Percentiles rank a stretch among this genome's conserved stretches.
Evolutionary conservation across 768 basidiomycete genomes (phyloP).

Genomic region (Suillus ampliporus): DNA sequence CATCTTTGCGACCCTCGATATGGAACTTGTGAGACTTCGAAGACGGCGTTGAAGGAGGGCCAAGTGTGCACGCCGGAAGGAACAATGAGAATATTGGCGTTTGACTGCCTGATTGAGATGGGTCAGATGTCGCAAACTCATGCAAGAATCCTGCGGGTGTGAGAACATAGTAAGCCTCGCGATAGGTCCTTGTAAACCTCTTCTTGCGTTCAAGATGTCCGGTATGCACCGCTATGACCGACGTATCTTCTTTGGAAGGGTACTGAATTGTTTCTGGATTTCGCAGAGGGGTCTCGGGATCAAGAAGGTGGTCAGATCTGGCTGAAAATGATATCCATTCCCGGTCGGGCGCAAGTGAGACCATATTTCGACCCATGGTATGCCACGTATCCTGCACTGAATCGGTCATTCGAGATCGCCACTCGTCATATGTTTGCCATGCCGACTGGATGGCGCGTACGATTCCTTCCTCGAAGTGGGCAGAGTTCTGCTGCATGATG

Average conservation of each 20-base stretch:
- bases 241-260: constrained; percentile 90
- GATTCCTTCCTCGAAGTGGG: constrained; percentile 96
- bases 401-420: constrained; percentile 80
- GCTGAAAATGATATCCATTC: constrained; percentile 98
- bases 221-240: constrained; percentile 83
- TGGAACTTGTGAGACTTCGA: constrained; percentile 93
- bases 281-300: constrained; percentile 94
- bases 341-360: constrained; percentile 78
- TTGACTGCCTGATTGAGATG: constrained; percentile 51
- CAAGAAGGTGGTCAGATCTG: constrained; percentile 90
- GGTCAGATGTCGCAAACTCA: constrained; percentile 84
- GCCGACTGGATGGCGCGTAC: constrained; percentile 95
- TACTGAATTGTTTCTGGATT: constrained; percentile 80
- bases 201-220: constrained; percentile 96
- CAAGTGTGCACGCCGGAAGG: constrained; percentile 94
- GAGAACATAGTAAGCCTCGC: constrained; percentile 89
- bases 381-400: constrained; percentile 79
- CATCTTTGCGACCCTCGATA: constrained; percentile 90
- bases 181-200: constrained; percentile 86
- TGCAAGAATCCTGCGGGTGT: constrained; percentile 97
- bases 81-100: constrained; percentile 85
- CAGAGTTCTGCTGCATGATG: constrained; percentile 97
- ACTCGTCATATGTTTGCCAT: constrained; percentile 97
- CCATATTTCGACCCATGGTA: constrained; percentile 73
- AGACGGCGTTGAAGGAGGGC: constrained; percentile 77